Evolutionary conservation across 306 rosid species (phyloP), one percentile per base, ranked within the genome.

Genomic region (Rosa persica): DNA sequence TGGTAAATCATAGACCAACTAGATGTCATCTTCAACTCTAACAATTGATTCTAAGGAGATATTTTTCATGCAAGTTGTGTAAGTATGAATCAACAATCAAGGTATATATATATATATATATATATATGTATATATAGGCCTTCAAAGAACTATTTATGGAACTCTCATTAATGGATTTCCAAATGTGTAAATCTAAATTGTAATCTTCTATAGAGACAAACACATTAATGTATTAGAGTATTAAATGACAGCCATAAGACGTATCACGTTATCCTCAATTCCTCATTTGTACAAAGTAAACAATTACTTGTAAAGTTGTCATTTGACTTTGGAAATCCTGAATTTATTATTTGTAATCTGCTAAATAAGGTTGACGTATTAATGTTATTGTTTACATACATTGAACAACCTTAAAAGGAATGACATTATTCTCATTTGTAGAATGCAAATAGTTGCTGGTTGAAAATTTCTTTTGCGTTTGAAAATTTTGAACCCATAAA

Each of bases 1-100:
- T 69, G 47, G 16, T 78, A 40, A 30, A 68, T 70, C 52, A 7
- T 39, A 36, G 16, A 79, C 43, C 77, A 42, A 60, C 42, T 23
- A 0, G 52, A 70, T 12, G 6, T 47, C 4, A 34, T 47, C 62
- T 71, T 15, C 65, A 70, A 46, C 6, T 0, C 57, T 70, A n/a
- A 27, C 5, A 43, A 23, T 13, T 68, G 25, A 6, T 54, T 20
- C 5, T 20, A 54, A 55, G n/a, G 13, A 8, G 3, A 8, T 57
- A 22, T 22, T 57, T n/a, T 57, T 6, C 27, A 57, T 57, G 0
- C 27, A 57, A 5, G 13, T 22, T 57, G 62, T 57, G 64, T 22
- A 57, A 57, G 1, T 61, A 5, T 27, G 40, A 40, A 62, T 62
- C 40, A 13, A 30, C 36, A 30, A 3, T 30, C 36, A 30, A 30